Evolutionary conservation across 1,284 basidiomycete species (phyloP).

Genomic region (Marasmius oreades): DNA sequence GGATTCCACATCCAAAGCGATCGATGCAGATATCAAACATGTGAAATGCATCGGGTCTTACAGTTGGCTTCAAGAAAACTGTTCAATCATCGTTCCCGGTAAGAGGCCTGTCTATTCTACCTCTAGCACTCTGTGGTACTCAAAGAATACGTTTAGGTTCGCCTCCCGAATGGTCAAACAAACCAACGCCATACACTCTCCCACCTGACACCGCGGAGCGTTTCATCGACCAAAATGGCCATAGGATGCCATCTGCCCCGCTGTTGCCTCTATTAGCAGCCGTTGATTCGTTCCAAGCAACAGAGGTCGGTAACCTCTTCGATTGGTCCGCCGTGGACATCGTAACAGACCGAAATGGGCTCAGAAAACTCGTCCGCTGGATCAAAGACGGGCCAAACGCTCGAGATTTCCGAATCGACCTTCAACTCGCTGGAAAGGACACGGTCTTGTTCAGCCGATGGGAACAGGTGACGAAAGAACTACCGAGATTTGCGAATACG

Average conservation of each 20-base stretch:
- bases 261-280: constrained; percentile 49
- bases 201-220: constrained; percentile 40
- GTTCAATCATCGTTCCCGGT: background rate
- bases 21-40: background rate
- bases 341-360: constrained; percentile 54
- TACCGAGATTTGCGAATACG: constrained; percentile 27
- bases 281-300: constrained; percentile 37
- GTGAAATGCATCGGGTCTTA: background rate
- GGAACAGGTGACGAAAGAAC: constrained; percentile 34
- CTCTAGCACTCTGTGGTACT: too few relatives aligned
- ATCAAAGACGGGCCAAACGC: constrained; percentile 28
- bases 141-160: constrained; percentile 34
- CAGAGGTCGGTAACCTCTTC: constrained; percentile 30
- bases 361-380: constrained; percentile 57
- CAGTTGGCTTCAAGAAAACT: background rate
- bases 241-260: constrained; percentile 34
- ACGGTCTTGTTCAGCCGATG: constrained; percentile 54
- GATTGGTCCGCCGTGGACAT: constrained; percentile 51
- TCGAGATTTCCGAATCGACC: constrained; percentile 53
- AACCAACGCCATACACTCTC: constrained; percentile 41
- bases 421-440: constrained; percentile 47
- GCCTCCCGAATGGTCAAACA: constrained; percentile 47
- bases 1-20: background rate
- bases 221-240: constrained; percentile 50
- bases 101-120: background rate